phyloP scores from a whole-genome alignment of 1,284 basidiomycete species.

The Cutaneotrichosporon sp. region DNA sequence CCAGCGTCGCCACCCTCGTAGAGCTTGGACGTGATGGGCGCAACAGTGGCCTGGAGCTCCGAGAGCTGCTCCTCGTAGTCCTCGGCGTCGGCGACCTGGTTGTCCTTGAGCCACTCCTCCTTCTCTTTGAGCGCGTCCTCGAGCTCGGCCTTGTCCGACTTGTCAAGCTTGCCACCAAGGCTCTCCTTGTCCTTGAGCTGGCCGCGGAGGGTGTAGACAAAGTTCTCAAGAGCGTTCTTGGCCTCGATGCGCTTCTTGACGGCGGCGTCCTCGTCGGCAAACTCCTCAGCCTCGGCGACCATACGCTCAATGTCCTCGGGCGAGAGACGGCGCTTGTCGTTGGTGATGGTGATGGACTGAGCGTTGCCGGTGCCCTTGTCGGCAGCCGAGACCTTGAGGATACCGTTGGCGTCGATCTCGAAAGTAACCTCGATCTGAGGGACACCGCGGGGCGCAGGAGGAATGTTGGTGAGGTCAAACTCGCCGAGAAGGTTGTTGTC shows the following conservation, averaged over 20 bases:
- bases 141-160: conserved; percentile 86
- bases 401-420: conserved; percentile 89
- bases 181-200: conserved; percentile 84
- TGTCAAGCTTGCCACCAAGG: conserved; percentile 81
- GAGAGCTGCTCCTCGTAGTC: conserved; percentile 87
- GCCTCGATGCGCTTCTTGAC: conserved; percentile 82
- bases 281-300: conserved; percentile 89
- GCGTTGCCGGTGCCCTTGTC: conserved; percentile 93
- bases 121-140: conserved; percentile 80
- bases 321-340: conserved; percentile 66
- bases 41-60: conserved; percentile 69
- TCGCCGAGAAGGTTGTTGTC: conserved; percentile 98
- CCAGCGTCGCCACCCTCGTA: conserved; percentile 59
- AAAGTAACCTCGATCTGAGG: conserved; percentile 94
- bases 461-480: conserved; percentile 89
- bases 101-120: conserved; percentile 85
- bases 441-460: conserved; percentile 90
- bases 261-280: conserved; percentile 76
- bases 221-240: conserved; percentile 36
- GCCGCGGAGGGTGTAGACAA: conserved; percentile 72
- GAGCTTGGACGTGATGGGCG: conserved; percentile 74
- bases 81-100: conserved; percentile 74
- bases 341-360: conserved; percentile 83
- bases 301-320: conserved; percentile 88
- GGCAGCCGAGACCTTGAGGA: conserved; percentile 79